A percentile compares a stretch with the other conserved stretches of the same genome.
phyloP scores from a whole-genome alignment of 2,329 filamentous ascomycete genomes.

The Byssoonygena ceratinophila region DNA sequence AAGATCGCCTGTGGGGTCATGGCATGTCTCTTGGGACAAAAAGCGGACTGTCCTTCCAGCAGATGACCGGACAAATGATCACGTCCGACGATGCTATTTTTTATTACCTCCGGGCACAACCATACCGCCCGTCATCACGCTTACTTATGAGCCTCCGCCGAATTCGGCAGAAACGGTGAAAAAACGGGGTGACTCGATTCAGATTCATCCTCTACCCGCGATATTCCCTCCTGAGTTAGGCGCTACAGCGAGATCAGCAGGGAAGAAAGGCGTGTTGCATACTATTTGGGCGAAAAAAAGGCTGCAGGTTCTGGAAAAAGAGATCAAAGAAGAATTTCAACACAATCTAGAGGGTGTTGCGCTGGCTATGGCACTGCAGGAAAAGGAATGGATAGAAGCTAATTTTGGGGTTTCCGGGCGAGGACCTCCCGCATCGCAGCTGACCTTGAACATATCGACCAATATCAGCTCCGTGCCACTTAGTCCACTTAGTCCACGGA shows the following conservation, averaged over 20 bases:
- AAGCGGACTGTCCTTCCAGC: constrained; percentile 62
- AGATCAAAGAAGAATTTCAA: constrained; percentile 64
- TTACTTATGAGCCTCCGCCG: constrained; percentile 44
- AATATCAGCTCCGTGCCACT: constrained; percentile 18
- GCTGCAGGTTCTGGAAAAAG: constrained; percentile 60
- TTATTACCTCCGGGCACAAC: constrained; percentile 61
- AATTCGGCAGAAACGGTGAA: constrained; percentile 29
- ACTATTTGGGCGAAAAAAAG: constrained; percentile 84
- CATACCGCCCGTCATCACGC: constrained; percentile 61
- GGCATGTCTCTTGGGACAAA: constrained; percentile 75
- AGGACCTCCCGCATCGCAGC: constrained; percentile 25
- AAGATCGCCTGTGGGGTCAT: constrained; percentile 44
- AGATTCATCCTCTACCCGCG: constrained; percentile 71
- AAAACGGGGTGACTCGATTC: constrained; percentile 39
- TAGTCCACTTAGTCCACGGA: constrained; percentile 39
- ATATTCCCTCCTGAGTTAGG: constrained; percentile 73
- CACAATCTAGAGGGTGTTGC: constrained; percentile 72
- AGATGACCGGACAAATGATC: constrained; percentile 46
- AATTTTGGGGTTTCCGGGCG: constrained; percentile 54
- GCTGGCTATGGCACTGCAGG: constrained; percentile 69
- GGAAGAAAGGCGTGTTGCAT: constrained; percentile 72
- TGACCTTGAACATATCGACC: constrained; percentile 29
- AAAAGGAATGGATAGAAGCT: constrained; percentile 73
- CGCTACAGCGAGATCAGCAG: constrained; percentile 53
- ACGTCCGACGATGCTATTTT: constrained; percentile 62